These are phyloP conservation scores for Penicillium coffeae DNA, from an alignment of 495 filamentous ascomycete genomes.

Conservation along the genomic window DNA sequence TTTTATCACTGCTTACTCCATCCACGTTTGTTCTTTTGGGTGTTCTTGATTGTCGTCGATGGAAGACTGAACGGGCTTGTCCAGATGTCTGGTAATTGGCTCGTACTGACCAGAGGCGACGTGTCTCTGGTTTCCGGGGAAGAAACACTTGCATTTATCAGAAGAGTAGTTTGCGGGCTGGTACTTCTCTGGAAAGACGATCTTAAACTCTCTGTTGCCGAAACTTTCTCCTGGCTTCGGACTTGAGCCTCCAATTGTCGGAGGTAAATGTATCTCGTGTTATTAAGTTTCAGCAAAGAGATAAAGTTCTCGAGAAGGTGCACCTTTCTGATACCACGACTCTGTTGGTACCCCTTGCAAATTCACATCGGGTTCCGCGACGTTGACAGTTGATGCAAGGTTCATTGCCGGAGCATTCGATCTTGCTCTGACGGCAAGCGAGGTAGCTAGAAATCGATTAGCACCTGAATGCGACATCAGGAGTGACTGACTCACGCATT, in stretches of 20 bases:
- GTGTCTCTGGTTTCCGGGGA: no score
- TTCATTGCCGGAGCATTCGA: constrained; percentile 33
- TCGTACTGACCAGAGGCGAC: no score
- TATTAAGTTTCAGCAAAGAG: no score
- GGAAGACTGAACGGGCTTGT: constrained; percentile 21
- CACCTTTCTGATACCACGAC: constrained; percentile 28
- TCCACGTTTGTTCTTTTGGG: constrained; percentile 11
- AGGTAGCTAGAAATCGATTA: no score
- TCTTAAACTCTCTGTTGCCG: not conserved
- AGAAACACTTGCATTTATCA: constrained; percentile 4
- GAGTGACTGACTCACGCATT: no score
- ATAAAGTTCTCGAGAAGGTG: no score
- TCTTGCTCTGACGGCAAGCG: constrained; percentile 36
- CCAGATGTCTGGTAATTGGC: constrained; percentile 21
- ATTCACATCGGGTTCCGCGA: constrained; percentile 18
- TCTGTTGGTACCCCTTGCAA: constrained; percentile 16
- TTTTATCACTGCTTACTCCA: constrained; percentile 21
- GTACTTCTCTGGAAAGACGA: not conserved
- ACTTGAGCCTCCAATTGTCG: not conserved
- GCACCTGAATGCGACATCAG: no score
- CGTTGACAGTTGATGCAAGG: constrained; percentile 34
- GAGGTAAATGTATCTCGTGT: not conserved
- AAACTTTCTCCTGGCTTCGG: no score
- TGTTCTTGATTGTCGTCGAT: constrained; percentile 14
- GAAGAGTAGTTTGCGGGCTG: not conserved